Evolutionary conservation across 1,284 basidiomycete species (phyloP).

Genomic region (Moesziomyces sp.): DNA sequence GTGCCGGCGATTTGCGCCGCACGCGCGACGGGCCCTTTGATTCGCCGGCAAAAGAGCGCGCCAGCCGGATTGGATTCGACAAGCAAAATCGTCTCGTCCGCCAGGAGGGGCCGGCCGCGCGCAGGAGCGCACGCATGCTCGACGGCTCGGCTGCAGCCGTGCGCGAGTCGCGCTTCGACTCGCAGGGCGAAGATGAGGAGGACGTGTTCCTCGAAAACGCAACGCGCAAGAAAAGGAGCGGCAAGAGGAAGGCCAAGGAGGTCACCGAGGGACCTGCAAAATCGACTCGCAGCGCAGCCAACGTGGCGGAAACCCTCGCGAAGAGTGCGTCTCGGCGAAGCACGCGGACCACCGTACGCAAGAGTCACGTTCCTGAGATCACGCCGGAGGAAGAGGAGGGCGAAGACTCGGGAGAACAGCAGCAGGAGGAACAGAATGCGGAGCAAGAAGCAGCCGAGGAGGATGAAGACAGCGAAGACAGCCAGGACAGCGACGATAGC

Average conservation of each 20-base stretch:
- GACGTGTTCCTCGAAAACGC: slow-evolving; percentile 42
- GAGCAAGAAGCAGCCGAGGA: background rate
- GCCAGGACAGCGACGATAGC: background rate
- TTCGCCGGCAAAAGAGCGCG: slow-evolving; percentile 39
- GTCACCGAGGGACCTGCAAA: no score
- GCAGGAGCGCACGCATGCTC: slow-evolving; percentile 22
- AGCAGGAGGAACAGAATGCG: no score
- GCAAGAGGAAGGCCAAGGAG: slow-evolving; percentile 15
- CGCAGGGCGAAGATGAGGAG: slow-evolving; percentile 48
- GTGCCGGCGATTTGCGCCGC: background rate
- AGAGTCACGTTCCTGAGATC: no score
- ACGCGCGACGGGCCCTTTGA: slow-evolving; percentile 29
- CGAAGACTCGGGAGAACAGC: no score
- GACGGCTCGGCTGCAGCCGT: slow-evolving; percentile 30
- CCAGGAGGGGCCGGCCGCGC: background rate
- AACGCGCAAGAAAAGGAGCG: background rate
- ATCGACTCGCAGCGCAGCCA: no score
- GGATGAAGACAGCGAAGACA: background rate
- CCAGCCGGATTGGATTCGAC: slow-evolving; percentile 40
- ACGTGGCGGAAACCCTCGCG: background rate
- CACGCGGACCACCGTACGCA: no score
- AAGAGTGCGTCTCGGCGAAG: background rate
- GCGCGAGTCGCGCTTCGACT: slow-evolving; percentile 44
- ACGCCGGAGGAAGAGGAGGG: no score
- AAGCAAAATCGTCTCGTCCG: slow-evolving; percentile 40